A percentile compares a stretch with the other conserved stretches of the same genome.
These are phyloP conservation scores for Aspergillus ruber DNA, from an alignment of 2,329 filamentous ascomycete species.

Conservation along the genomic window DNA sequence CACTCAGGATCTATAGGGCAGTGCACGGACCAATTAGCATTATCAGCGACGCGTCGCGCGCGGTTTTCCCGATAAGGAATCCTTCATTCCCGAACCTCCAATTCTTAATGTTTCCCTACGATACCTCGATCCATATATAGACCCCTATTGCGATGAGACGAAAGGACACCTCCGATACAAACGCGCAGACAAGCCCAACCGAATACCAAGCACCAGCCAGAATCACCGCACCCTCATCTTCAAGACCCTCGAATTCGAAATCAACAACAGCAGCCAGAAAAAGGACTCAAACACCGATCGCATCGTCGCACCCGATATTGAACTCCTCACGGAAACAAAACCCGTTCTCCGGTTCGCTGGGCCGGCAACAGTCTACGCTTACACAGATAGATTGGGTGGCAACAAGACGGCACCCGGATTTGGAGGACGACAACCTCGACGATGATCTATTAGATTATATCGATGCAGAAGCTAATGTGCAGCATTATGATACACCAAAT, in stretches of 20 bases:
- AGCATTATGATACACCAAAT: slow-evolving; percentile 1
- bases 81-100: background rate
- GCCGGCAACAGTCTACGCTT: slow-evolving; percentile 29
- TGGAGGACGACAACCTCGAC: background rate
- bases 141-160: slow-evolving; percentile 23
- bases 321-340: slow-evolving; percentile 13
- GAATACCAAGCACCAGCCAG: slow-evolving; percentile 18
- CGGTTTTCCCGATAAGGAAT: slow-evolving; percentile 1
- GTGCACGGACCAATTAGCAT: slow-evolving; percentile 1
- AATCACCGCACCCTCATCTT: slow-evolving; percentile 5
- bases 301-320: slow-evolving; percentile 12
- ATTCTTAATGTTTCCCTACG: slow-evolving; percentile 9
- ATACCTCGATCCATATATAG: background rate
- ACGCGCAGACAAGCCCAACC: slow-evolving; percentile 11
- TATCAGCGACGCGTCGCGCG: slow-evolving; percentile 1
- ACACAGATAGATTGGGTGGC: slow-evolving; percentile 38
- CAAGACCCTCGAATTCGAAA: slow-evolving; percentile 13
- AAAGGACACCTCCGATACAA: slow-evolving; percentile 8
- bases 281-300: slow-evolving; percentile 7
- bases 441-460: slow-evolving; percentile 28
- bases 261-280: slow-evolving; percentile 7
- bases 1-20: background rate
- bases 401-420: slow-evolving; percentile 11
- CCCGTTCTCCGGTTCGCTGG: slow-evolving; percentile 13
- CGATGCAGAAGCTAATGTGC: slow-evolving; percentile 13